Evolutionary conservation across 257 asterid genomes (phyloP), one percentile per base, ranked within the genome.

Genomic region (Nicotiana sylvestris): DNA sequence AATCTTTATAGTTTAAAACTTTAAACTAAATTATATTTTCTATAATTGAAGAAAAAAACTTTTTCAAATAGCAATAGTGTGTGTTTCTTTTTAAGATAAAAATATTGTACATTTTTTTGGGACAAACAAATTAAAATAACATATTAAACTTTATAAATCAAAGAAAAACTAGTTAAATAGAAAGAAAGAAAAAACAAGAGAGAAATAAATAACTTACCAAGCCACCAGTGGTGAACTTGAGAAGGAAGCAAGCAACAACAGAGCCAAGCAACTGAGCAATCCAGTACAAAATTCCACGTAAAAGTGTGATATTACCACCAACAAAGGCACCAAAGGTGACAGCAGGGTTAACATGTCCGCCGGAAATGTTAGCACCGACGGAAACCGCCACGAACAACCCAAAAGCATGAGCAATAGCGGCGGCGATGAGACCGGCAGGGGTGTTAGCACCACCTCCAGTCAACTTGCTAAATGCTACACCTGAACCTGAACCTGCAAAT

Each of bases 401-500:
- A 10, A 87, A 87, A 37, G 77, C 89, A 9, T 87, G 85, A 21
- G 90, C 90, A 2, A 87, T 61, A 0, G 90, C 65, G 5, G 88
- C 86, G 21, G 88, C 79, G 16, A 87, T 53, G 16, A 87, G 88
- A 2, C 90, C 88, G 0, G 90, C 27, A 0, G 90, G 90, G 4
- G 90, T 85, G 82, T 25, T 69, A 69, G 85, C 80, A 9, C 81
- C 88, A 15, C 65, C 49, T 65, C 76, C 35, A 9, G 90, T 85
- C 60, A 87, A 76, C 84, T 87, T 87, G 76, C 33, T 68, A 1
- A 85, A 85, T 29, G 90, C 92, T 86, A 87, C 88, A 4, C 89
- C 89, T 0, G 92, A 77, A 2, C 92, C 92, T 55, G 83, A 78
- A 1, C 92, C 92, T 0, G 88, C 92, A 15, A 85, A 89, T 27